phyloP scores from a whole-genome alignment of 1,284 basidiomycete genomes.

The Apiotrichum laibachii region DNA sequence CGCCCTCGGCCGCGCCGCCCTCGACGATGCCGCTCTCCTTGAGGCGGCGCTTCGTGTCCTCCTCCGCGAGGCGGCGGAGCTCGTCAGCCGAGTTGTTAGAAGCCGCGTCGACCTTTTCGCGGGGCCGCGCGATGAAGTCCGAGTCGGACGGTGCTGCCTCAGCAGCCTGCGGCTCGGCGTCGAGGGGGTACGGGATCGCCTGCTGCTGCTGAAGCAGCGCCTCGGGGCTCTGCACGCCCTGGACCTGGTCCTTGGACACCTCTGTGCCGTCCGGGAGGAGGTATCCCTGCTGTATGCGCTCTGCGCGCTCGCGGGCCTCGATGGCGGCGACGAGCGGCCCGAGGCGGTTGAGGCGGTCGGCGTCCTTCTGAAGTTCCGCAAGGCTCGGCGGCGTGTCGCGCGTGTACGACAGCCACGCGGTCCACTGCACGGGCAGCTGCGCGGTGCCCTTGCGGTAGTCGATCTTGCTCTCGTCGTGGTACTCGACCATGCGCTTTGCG shows the following conservation, averaged over 20 bases:
- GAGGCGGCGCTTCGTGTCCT: conserved; percentile 45
- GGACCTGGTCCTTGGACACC: background rate
- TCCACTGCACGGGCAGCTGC: conserved; percentile 41
- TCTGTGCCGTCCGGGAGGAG: conserved; percentile 29
- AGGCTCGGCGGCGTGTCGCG: conserved; percentile 36
- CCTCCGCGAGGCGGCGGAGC: conserved; percentile 38
- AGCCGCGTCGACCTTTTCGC: conserved; percentile 33
- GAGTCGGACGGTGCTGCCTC: background rate
- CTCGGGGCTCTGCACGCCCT: background rate
- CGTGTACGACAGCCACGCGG: conserved; percentile 38
- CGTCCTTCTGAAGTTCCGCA: conserved; percentile 37
- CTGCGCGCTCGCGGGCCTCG: conserved; percentile 38
- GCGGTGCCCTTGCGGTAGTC: conserved; percentile 34
- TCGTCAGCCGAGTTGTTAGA: conserved; percentile 26
- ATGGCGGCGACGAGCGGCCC: conserved; percentile 32
- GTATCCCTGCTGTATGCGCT: conserved; percentile 47
- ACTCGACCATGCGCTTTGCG: conserved; percentile 33
- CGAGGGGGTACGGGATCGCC: background rate
- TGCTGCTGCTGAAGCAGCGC: too few species aligned
- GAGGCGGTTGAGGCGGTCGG: conserved; percentile 26
- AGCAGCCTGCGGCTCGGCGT: conserved; percentile 3
- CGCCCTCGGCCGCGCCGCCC: conserved; percentile 6
- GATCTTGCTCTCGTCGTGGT: conserved; percentile 18
- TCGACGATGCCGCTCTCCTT: conserved; percentile 27
- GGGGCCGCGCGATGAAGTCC: conserved; percentile 26